Conservation (phyloP, 2,329 filamentous ascomycete genomes). For the Colletotrichum sp. region DNA sequence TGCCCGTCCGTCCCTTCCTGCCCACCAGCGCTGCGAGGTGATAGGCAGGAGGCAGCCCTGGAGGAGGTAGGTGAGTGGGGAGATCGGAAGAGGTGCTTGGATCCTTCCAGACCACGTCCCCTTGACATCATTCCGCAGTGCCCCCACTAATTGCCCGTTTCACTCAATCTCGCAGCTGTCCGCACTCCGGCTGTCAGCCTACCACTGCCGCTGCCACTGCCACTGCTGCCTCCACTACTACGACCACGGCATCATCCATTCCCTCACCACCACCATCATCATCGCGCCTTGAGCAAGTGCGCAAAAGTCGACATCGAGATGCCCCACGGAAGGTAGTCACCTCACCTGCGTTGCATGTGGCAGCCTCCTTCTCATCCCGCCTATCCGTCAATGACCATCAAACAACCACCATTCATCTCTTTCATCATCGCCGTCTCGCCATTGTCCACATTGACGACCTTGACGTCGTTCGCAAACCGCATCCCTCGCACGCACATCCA, state of each 20-base stretch:
- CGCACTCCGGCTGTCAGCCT: neutral
- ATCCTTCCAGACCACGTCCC: neutral
- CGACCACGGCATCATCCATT: neutral
- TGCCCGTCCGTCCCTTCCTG: neutral
- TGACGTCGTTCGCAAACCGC: neutral
- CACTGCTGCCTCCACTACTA: neutral
- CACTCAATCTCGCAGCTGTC: neutral
- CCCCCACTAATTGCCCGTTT: slow-evolving; percentile 16
- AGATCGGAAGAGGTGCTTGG: neutral
- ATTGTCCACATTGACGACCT: neutral
- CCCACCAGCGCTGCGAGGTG: neutral
- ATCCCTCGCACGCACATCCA: neutral
- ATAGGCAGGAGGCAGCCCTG: neutral
- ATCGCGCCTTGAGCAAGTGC: neutral
- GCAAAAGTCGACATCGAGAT: slow-evolving; percentile 4
- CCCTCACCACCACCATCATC: neutral
- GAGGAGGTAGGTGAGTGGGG: neutral
- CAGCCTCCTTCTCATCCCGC: neutral
- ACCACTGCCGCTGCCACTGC: neutral
- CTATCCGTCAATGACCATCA: neutral
- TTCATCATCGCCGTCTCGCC: neutral
- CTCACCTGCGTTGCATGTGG: neutral
- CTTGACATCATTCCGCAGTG: slow-evolving; percentile 9
- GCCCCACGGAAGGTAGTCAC: neutral
- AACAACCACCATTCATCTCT: neutral